These are phyloP conservation scores for Phytophthora sp. DNA, from an alignment of 352 stramenopile species.

Conservation along the genomic window DNA sequence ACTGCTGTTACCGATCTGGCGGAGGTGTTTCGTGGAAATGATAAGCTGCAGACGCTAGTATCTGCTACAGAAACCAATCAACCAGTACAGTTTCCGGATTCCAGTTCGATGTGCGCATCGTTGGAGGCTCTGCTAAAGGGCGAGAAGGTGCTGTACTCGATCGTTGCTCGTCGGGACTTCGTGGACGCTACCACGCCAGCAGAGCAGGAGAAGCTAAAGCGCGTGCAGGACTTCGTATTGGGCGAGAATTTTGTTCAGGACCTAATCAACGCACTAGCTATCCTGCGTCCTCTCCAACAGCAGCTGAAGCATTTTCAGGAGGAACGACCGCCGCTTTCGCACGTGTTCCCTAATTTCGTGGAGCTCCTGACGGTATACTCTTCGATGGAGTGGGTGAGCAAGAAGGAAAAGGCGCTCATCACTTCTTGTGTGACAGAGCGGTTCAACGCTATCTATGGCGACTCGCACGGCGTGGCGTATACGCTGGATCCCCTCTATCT, in stretches of 20 bases:
- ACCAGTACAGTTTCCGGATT: conserved; percentile 30
- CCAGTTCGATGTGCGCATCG: conserved; percentile 39
- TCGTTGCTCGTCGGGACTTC: conserved; percentile 70
- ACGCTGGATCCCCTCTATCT: conserved; percentile 65
- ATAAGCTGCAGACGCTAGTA: conserved; percentile 47
- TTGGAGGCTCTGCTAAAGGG: conserved; percentile 59
- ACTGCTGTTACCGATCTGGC: conserved; percentile 47
- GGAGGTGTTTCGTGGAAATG: conserved; percentile 49
- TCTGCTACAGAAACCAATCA: conserved; percentile 20
- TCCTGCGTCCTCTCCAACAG: conserved; percentile 63
- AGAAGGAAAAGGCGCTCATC: conserved; percentile 80
- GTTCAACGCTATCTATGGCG: conserved; percentile 68
- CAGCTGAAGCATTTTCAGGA: conserved; percentile 56
- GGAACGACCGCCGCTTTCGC: conserved; percentile 51
- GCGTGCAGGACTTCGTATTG: conserved; percentile 72
- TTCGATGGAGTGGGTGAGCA: conserved; percentile 66
- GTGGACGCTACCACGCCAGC: conserved; percentile 43
- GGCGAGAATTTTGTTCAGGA: conserved; percentile 68
- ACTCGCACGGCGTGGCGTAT: conserved; percentile 66
- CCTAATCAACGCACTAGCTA: conserved; percentile 57
- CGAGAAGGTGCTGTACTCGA: conserved; percentile 56
- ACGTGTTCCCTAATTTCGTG: conserved; percentile 57
- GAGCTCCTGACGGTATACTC: conserved; percentile 55
- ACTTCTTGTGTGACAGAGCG: conserved; percentile 67
- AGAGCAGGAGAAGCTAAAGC: conserved; percentile 55